A percentile compares a stretch with the other conserved stretches of the same genome.
These are phyloP conservation scores for Eragrostis tef DNA, from an alignment of 202 grass and related monocot genomes.

Conservation along the genomic window DNA sequence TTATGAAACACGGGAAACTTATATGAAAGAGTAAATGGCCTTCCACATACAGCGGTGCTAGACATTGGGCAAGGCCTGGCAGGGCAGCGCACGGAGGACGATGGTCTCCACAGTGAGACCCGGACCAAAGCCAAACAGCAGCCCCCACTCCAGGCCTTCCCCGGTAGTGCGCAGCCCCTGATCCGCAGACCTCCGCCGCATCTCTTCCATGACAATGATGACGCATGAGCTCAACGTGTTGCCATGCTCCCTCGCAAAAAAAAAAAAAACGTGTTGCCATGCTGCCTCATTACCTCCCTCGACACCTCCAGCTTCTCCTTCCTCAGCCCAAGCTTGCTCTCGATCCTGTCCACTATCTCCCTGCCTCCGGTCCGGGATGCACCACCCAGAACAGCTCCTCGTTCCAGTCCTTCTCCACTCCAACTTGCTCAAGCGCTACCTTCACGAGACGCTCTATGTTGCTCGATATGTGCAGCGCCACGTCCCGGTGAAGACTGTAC, in stretches of 20 bases:
- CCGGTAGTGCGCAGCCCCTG: conserved; percentile 3
- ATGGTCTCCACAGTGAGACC: conserved; percentile 56
- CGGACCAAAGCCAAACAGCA: conserved; percentile 34
- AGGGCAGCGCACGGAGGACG: conserved; percentile 17
- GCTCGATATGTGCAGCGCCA: background rate
- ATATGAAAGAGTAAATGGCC: too few species aligned
- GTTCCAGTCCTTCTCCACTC: background rate
- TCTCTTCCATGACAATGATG: conserved; percentile 50
- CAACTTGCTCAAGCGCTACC: background rate
- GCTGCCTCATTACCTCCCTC: conserved; percentile 43
- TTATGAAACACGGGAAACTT: too few species aligned
- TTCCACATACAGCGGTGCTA: too few species aligned
- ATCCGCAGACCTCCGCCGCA: conserved; percentile 40
- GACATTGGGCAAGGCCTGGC: too few species aligned
- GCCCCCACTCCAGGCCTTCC: conserved; percentile 46
- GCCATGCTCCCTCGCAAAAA: conserved; percentile 37
- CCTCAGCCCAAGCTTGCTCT: conserved; percentile 3
- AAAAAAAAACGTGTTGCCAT: conserved; percentile 53
- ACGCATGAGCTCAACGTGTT: conserved; percentile 50
- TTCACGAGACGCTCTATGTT: background rate
- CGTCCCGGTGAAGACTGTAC: background rate
- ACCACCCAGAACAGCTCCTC: conserved; percentile 47
- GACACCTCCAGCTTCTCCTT: conserved; percentile 41
- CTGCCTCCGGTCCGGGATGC: conserved; percentile 49
- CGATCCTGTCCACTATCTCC: conserved; percentile 41